phyloP scores from a whole-genome alignment of 2,329 filamentous ascomycete species.

The Colletotrichum camelliae region DNA sequence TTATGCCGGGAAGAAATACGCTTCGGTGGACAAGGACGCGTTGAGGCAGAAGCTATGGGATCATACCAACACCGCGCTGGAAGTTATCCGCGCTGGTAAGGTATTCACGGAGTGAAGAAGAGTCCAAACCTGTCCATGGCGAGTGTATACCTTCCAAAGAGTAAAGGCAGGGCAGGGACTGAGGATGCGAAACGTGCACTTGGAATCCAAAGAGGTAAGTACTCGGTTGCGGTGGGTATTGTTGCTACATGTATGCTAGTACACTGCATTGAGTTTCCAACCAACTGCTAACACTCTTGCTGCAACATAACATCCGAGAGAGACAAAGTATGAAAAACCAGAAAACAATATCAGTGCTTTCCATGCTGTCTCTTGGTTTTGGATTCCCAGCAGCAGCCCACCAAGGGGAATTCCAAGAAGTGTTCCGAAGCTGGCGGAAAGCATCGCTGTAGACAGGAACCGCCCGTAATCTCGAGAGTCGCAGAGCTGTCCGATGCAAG shows the following conservation, averaged over 20 bases:
- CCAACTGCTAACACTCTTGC: conserved; percentile 42
- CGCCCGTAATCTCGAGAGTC: background rate
- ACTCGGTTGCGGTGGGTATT: background rate
- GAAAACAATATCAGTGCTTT: conserved; percentile 42
- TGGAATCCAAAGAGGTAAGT: too few species aligned
- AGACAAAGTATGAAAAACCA: conserved; percentile 37
- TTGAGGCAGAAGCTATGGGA: background rate
- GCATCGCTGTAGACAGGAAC: background rate
- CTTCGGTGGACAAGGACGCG: background rate
- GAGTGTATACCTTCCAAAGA: background rate
- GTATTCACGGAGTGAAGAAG: background rate
- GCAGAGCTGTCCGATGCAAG: background rate
- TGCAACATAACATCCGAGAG: conserved; percentile 35
- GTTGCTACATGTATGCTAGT: background rate
- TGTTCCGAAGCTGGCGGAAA: background rate
- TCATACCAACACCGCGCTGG: background rate
- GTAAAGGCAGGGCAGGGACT: background rate
- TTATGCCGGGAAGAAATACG: background rate
- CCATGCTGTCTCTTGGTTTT: conserved; percentile 36
- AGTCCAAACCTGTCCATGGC: background rate
- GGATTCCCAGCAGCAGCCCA: conserved; percentile 32
- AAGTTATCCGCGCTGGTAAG: background rate
- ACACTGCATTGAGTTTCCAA: conserved; percentile 27
- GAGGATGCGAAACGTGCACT: background rate
- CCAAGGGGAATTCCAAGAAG: background rate